These are phyloP conservation scores for Clarireedia hainanense DNA, from an alignment of 2,329 filamentous ascomycete genomes.

Conservation along the genomic window DNA sequence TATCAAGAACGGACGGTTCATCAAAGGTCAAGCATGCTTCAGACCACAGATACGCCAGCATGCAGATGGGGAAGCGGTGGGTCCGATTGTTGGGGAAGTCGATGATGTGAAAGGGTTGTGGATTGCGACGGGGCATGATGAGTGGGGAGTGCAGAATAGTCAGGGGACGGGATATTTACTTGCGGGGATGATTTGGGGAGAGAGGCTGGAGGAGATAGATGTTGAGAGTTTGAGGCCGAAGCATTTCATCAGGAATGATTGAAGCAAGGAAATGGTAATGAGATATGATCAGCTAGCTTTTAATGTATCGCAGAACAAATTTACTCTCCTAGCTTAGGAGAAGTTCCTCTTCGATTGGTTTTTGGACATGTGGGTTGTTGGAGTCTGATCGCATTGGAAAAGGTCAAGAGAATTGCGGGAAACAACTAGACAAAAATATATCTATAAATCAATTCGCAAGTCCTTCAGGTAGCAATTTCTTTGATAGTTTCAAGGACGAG, in stretches of 20 bases:
- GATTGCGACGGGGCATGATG: background rate
- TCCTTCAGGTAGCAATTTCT: no score
- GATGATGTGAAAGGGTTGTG: background rate
- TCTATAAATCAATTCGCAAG: no score
- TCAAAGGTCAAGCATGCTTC: slow-evolving; percentile 1
- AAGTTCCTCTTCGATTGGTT: no score
- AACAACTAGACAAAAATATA: no score
- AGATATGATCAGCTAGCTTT: no score
- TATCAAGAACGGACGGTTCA: background rate
- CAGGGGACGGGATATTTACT: background rate
- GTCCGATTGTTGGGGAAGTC: background rate
- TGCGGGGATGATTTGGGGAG: background rate
- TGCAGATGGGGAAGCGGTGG: background rate
- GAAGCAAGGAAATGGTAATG: no score
- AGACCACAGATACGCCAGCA: slow-evolving; percentile 1
- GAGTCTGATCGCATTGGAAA: no score
- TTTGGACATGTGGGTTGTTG: no score
- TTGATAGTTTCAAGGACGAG: no score
- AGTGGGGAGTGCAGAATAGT: background rate
- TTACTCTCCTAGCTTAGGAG: no score
- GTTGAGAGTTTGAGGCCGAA: background rate
- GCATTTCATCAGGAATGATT: background rate
- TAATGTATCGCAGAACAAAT: no score
- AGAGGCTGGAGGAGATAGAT: background rate
- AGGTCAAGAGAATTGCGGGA: no score